Conservation (phyloP, 306 rosid genomes). For the Ormosia emarginata region DNA sequence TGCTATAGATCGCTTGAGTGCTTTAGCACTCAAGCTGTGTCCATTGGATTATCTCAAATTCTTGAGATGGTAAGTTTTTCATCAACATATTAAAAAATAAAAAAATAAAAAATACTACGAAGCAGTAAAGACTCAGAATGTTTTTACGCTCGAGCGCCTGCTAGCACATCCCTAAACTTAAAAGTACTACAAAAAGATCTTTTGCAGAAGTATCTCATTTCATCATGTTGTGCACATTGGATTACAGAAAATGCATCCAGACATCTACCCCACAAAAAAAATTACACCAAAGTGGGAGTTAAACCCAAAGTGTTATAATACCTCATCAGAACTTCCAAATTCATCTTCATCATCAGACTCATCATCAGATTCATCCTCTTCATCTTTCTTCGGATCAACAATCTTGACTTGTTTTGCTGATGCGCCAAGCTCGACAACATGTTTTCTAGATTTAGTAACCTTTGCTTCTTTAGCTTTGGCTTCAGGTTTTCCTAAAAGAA, state of each 20-base stretch:
- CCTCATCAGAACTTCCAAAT: slow-evolving; percentile 40
- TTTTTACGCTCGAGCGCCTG: too few relatives aligned
- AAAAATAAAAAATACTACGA: too few relatives aligned
- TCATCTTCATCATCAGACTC: slow-evolving; percentile 30
- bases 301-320: not conserved
- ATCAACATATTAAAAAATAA: too few relatives aligned
- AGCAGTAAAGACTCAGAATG: too few relatives aligned
- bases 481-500: slow-evolving; percentile 37
- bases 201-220: not conserved
- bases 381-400: slow-evolving; percentile 46
- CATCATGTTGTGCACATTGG: not conserved
- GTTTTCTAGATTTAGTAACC: slow-evolving; percentile 21
- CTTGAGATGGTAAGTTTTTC: too few relatives aligned
- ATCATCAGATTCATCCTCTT: slow-evolving; percentile 35
- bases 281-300: not conserved
- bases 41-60: too few relatives aligned
- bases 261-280: not conserved
- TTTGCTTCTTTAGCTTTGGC: slow-evolving; percentile 26
- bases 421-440: slow-evolving; percentile 10
- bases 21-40: too few relatives aligned
- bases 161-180: not conserved
- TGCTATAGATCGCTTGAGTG: too few relatives aligned
- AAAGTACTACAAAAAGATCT: not conserved
- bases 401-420: slow-evolving; percentile 45
- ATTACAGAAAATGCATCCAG: not conserved